Base-by-base conservation (phyloP, 345 rosid genomes). In the Citrus australasica region DNA sequence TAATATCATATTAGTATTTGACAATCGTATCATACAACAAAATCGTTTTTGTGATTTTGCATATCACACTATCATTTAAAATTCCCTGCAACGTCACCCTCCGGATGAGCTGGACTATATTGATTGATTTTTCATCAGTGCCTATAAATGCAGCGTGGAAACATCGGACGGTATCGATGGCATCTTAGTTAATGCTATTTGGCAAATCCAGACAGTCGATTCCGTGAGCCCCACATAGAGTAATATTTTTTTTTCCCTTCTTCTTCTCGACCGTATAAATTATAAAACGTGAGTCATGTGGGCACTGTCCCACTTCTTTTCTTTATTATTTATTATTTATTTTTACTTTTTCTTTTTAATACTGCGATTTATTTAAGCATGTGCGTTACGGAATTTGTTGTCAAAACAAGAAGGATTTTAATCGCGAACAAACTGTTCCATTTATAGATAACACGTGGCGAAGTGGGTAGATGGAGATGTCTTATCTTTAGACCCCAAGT, bases 111-210 rank as follows among this genome's bases (percentile, higher is more conserved):
- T 75, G 78, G 71, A 22, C 22, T 62, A 74, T 1, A 22, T 75
- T 46, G 14, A 70, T 70, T 3, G 38, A 70, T 58, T 7, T 6
- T 51, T 71, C 28, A 53, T 51, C 19, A 19, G 5, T 53, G 27
- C 19, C 17, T 9, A 4, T 28, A 72, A 78, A 32, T 32, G 33
- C 84, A 86, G 63, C 78, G 46, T 22, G 71, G 79, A 65, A 82
- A 65, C 87, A 84, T 86, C 84, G 79, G 86, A 82, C 86, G 83
- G 81, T 79, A 71, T 81, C 83, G 60, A 60, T 68, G 72, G 76
- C 77, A 86, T 86, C 88, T 77, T 14, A 81, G 75, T 79, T 22
- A 0, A 25, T 5, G 21, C 33, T 32, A 11, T 13, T 22, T 46
- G 46, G 61, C n/a, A 75, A 75, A 62, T 75, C 70, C 32, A 28